Conservation (phyloP, 2,329 filamentous ascomycete species). For the Trichoderma koningiopsis region DNA sequence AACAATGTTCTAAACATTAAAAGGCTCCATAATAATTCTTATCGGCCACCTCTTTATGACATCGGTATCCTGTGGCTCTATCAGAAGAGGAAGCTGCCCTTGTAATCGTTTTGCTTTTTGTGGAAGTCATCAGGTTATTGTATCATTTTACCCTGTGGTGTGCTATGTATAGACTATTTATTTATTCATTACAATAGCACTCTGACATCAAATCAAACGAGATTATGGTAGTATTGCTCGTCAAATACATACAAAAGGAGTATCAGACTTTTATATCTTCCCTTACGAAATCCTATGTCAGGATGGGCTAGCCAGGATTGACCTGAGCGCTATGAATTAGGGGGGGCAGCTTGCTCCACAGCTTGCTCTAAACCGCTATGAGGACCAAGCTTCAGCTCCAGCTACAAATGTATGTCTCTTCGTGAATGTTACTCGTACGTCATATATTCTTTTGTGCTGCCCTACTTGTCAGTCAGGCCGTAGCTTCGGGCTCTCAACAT, state of each 20-base stretch:
- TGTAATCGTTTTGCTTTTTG: background rate
- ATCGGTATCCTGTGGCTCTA: background rate
- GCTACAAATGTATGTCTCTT: background rate
- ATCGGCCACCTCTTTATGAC: background rate
- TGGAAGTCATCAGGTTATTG: background rate
- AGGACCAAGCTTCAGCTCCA: background rate
- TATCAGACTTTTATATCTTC: background rate
- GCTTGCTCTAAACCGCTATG: background rate
- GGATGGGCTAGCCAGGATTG: background rate
- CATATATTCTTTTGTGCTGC: background rate
- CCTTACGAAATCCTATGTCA: background rate
- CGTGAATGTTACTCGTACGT: background rate
- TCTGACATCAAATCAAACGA: background rate
- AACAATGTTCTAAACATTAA: background rate
- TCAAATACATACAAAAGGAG: background rate
- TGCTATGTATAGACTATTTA: background rate
- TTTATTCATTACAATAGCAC: background rate
- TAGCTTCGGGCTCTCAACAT: background rate
- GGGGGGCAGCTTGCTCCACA: background rate
- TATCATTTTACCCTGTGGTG: background rate
- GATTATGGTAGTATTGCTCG: background rate
- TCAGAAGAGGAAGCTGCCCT: background rate
- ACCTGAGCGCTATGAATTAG: background rate
- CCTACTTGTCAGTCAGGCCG: background rate
- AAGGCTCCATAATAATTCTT: background rate